Percentiles rank a stretch among this genome's conserved stretches.
These are phyloP conservation scores for Phascolomyces articulosus DNA, from an alignment of 371 early-diverging fungal species.

Conservation along the genomic window DNA sequence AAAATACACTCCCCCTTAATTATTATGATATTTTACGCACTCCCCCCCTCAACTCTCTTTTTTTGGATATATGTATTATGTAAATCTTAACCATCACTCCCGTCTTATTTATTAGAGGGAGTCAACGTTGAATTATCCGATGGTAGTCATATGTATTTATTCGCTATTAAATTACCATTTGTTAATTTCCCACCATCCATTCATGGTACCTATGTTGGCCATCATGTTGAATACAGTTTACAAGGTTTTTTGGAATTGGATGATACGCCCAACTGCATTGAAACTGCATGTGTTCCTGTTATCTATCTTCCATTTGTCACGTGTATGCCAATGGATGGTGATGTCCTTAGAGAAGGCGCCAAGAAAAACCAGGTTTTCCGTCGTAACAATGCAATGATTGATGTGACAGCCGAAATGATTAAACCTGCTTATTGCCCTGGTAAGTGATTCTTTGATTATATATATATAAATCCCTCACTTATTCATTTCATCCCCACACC, in stretches of 20 bases:
- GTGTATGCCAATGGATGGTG: conserved; percentile 6
- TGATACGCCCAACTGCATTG: conserved; percentile 13
- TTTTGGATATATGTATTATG: too few relatives aligned
- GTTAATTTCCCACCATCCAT: conserved; percentile 50
- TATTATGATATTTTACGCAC: too few relatives aligned
- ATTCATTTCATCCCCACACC: neutral
- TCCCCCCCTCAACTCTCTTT: neutral
- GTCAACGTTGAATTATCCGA: conserved; percentile 13
- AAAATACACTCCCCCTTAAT: too few relatives aligned
- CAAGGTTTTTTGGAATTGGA: conserved; percentile 36
- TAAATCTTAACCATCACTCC: neutral
- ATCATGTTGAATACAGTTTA: conserved; percentile 39
- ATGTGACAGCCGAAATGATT: conserved; percentile 35
- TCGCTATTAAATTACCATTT: conserved; percentile 45
- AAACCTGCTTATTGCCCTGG: conserved; percentile 48
- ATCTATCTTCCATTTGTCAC: conserved; percentile 40
- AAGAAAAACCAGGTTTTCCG: conserved; percentile 24
- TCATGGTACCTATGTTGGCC: conserved; percentile 31
- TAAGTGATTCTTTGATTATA: conserved; percentile 19
- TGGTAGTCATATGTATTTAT: conserved; percentile 45
- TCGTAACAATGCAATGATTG: conserved; percentile 24
- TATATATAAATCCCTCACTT: too few relatives aligned
- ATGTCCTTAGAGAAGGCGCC: conserved; percentile 3
- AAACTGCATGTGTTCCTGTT: conserved; percentile 25
- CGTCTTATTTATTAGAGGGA: conserved; percentile 6